These are phyloP conservation scores for Ceratobasidium sp. DNA, from an alignment of 1,284 basidiomycete species.

Conservation along the genomic window DNA sequence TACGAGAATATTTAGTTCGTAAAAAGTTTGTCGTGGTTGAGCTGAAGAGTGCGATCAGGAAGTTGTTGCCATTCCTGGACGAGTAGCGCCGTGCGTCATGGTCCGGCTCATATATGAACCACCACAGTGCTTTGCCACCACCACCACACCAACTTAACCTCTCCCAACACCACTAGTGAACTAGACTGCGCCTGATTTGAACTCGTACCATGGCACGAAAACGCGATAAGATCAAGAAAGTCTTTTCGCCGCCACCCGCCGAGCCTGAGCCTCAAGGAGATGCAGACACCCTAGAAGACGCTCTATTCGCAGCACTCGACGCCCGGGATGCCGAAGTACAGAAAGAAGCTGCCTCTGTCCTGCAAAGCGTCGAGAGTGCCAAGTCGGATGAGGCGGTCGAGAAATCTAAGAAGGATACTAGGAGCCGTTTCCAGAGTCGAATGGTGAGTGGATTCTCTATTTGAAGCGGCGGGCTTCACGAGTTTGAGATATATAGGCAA, in stretches of 20 bases:
- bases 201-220: constrained; percentile 44
- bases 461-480: background rate
- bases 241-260: constrained; percentile 52
- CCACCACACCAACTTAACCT: background rate
- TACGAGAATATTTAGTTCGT: background rate
- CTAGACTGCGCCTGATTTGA: background rate
- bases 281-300: constrained; percentile 74
- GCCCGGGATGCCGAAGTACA: constrained; percentile 67
- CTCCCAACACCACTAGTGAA: background rate
- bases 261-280: constrained; percentile 58
- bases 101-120: background rate
- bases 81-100: constrained; percentile 22
- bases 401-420: constrained; percentile 72
- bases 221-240: constrained; percentile 68
- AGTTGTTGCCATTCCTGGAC: background rate
- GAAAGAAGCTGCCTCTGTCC: constrained; percentile 65
- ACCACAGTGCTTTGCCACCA: background rate
- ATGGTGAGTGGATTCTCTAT: constrained; percentile 67
- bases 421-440: constrained; percentile 80
- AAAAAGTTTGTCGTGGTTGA: background rate
- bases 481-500: constrained; percentile 65
- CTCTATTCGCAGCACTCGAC: constrained; percentile 80
- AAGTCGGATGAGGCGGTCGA: constrained; percentile 57
- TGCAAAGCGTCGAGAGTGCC: constrained; percentile 61
- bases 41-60: background rate